Evolutionary conservation across 1,139 yeast species (phyloP).

Genomic region (Hansenula lynferdii): DNA sequence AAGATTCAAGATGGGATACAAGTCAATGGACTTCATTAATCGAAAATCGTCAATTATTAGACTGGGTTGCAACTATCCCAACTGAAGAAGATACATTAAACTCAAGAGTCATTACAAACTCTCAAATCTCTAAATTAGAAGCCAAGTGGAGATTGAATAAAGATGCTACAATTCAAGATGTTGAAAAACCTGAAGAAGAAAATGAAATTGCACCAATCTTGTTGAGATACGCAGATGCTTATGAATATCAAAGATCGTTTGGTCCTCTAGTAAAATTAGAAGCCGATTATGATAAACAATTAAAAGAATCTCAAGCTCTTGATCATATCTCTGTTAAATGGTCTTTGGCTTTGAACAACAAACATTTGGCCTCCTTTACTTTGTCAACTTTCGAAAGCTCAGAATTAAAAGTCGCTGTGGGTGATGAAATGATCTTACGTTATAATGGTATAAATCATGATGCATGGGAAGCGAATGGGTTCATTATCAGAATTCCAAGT

Average conservation of each 20-base stretch:
- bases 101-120: conserved; percentile 51
- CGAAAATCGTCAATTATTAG: conserved; percentile 69
- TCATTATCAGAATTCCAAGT: conserved; percentile 67
- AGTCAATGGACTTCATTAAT: conserved; percentile 85
- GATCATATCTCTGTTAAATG: conserved; percentile 73
- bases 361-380: conserved; percentile 65
- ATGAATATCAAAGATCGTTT: conserved; percentile 79
- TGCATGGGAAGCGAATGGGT: conserved; percentile 72
- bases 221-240: conserved; percentile 78
- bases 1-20: conserved; percentile 81
- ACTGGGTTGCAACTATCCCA: conserved; percentile 79
- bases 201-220: conserved; percentile 67
- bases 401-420: conserved; percentile 74
- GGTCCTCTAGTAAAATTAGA: conserved; percentile 82
- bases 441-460: conserved; percentile 47
- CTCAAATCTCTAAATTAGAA: conserved; percentile 71
- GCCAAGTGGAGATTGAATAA: conserved; percentile 76
- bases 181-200: conserved; percentile 45
- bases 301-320: conserved; percentile 76
- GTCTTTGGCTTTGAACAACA: conserved; percentile 64
- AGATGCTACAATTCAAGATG: conserved; percentile 61
- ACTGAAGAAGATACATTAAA: conserved; percentile 55
- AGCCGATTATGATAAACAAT: conserved; percentile 69
- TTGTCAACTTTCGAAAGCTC: conserved; percentile 63
- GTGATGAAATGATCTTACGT: conserved; percentile 72